Percentiles rank a stretch among this genome's conserved stretches.
These are phyloP conservation scores for Exophiala xenobiotica DNA, from an alignment of 2,329 filamentous ascomycete species.

Conservation along the genomic window DNA sequence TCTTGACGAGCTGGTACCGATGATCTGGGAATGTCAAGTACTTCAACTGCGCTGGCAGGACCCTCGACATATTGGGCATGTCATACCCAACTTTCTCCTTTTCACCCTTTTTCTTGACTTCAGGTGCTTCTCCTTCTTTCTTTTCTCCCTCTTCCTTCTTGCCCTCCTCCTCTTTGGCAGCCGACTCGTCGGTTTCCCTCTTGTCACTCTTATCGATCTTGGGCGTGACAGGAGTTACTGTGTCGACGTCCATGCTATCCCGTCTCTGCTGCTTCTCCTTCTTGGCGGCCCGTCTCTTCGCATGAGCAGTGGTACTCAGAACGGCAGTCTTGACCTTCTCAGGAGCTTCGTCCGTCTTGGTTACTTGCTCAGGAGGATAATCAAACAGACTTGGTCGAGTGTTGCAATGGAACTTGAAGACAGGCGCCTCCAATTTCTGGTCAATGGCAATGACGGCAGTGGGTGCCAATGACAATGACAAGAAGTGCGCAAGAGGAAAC, in stretches of 20 bases:
- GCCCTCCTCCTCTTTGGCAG: conserved; percentile 64
- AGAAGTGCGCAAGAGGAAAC: conserved; percentile 98
- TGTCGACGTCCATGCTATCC: conserved; percentile 95
- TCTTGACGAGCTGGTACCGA: conserved; percentile 89
- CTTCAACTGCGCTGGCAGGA: conserved; percentile 88
- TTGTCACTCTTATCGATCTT: conserved; percentile 63
- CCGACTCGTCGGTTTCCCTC: conserved; percentile 68
- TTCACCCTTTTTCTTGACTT: conserved; percentile 82
- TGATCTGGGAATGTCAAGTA: conserved; percentile 90
- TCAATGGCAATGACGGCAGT: conserved; percentile 95
- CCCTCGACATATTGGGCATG: conserved; percentile 93
- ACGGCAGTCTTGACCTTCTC: conserved; percentile 94
- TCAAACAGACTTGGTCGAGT: conserved; percentile 94
- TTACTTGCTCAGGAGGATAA: conserved; percentile 93
- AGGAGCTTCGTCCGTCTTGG: conserved; percentile 89
- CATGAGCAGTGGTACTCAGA: conserved; percentile 92
- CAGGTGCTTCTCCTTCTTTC: conserved; percentile 54
- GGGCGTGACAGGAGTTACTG: conserved; percentile 67
- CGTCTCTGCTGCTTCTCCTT: conserved; percentile 86
- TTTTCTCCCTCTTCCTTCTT: conserved; percentile 59
- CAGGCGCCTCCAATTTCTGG: conserved; percentile 86
- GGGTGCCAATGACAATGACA: conserved; percentile 93
- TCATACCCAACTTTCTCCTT: conserved; percentile 98
- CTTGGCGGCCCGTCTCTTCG: conserved; percentile 89
- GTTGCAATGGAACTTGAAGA: conserved; percentile 94